Conservation (phyloP, 306 rosid species). For the Dryas drummondii region DNA sequence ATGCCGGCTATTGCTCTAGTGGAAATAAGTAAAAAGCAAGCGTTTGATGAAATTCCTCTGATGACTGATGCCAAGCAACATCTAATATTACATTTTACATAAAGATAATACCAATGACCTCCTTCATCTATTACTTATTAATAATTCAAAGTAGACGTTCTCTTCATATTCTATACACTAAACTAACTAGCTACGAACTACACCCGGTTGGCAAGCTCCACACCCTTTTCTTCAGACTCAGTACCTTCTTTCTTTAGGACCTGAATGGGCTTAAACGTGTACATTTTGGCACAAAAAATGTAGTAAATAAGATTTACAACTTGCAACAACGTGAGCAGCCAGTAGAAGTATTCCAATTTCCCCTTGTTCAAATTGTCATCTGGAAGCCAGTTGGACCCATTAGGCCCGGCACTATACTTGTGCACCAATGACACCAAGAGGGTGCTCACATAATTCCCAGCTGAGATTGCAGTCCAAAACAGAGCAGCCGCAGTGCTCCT, state of each 20-base stretch:
- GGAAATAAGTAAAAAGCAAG: neutral
- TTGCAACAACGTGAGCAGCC: slow-evolving; percentile 72
- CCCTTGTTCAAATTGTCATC: slow-evolving; percentile 69
- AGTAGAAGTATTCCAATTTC: slow-evolving; percentile 75
- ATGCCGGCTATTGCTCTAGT: neutral
- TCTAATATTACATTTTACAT: neutral
- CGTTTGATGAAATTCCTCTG: neutral
- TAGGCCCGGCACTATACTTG: slow-evolving; percentile 51
- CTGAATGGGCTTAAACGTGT: slow-evolving; percentile 70
- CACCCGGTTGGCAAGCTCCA: slow-evolving; percentile 49
- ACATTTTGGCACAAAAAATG: slow-evolving; percentile 55
- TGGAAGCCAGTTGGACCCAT: slow-evolving; percentile 87
- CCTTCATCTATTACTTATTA: neutral
- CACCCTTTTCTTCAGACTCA: slow-evolving; percentile 31
- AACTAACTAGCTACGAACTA: slow-evolving; percentile 2
- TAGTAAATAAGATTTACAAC: slow-evolving; percentile 62
- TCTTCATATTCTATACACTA: neutral
- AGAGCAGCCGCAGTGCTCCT: slow-evolving; percentile 81
- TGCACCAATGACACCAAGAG: slow-evolving; percentile 68
- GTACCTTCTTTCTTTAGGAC: slow-evolving; percentile 37
- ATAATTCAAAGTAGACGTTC: neutral
- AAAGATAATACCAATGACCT: neutral
- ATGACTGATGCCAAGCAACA: neutral
- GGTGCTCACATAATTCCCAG: slow-evolving; percentile 71
- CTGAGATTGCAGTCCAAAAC: slow-evolving; percentile 71